Conservation (phyloP, 2,329 filamentous ascomycete genomes). For the Trichophyton schoenleinii region DNA sequence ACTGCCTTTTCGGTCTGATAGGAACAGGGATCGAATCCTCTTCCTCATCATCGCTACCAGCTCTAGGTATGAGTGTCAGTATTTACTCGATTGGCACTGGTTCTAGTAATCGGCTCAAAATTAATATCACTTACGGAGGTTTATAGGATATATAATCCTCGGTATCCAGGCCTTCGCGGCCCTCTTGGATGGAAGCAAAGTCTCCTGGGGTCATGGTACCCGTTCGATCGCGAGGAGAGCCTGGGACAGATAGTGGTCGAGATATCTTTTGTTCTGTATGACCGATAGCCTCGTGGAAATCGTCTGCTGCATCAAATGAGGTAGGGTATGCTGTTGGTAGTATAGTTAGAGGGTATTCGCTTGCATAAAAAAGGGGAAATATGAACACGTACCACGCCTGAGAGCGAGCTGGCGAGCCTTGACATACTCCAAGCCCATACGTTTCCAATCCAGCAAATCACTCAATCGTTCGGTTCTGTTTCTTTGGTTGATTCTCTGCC, state of each 20-base stretch:
- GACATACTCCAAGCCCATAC: constrained; percentile 98
- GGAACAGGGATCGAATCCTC: constrained; percentile 61
- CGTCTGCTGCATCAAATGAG: constrained; percentile 64
- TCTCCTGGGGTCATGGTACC: constrained; percentile 99
- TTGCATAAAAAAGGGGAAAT: not conserved
- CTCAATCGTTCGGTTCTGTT: constrained; percentile 92
- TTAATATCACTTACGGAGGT: constrained; percentile 62
- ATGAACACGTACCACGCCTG: constrained; percentile 43
- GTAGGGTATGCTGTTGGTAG: constrained; percentile 58
- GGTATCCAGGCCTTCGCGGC: constrained; percentile 79
- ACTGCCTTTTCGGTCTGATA: constrained; percentile 39
- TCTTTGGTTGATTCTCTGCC: constrained; percentile 96
- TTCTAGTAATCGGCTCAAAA: too few species aligned
- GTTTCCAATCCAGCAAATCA: constrained; percentile 95
- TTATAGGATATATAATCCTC: constrained; percentile 99
- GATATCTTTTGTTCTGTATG: constrained; percentile 92
- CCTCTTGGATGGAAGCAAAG: constrained; percentile 91
- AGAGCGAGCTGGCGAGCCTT: constrained; percentile 90
- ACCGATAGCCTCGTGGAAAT: constrained; percentile 81
- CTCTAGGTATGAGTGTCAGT: constrained; percentile 20
- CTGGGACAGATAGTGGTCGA: constrained; percentile 82
- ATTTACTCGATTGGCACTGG: not conserved
- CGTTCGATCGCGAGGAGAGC: constrained; percentile 75
- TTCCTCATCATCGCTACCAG: constrained; percentile 81
- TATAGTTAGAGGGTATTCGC: not conserved